phyloP scores from a whole-genome alignment of 805 yeast genomes.

The Candida silvicultrix region DNA sequence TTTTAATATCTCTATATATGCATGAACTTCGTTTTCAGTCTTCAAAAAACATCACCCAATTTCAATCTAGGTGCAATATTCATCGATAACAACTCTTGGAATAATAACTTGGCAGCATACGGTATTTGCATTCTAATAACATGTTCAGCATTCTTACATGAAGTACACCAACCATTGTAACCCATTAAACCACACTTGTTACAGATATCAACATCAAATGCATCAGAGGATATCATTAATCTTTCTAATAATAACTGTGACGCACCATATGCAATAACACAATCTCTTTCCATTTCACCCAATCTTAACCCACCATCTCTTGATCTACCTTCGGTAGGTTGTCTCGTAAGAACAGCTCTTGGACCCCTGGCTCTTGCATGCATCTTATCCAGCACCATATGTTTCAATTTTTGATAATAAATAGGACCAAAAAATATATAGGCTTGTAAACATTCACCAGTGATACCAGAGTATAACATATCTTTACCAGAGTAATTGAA shows the following conservation, averaged over 20 bases:
- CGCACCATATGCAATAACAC: conserved; percentile 99
- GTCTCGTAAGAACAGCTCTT: conserved; percentile 94
- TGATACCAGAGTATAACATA: conserved; percentile 94
- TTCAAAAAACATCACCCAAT: conserved; percentile 74
- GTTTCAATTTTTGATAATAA: conserved; percentile 95
- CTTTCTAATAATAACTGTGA: conserved; percentile 90
- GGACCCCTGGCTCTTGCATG: conserved; percentile 99
- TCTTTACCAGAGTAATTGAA: conserved; percentile 95
- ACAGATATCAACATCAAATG: conserved; percentile 95
- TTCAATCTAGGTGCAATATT: conserved; percentile 95
- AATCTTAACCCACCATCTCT: conserved; percentile 98
- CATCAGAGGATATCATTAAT: conserved; percentile 94
- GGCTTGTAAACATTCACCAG: conserved; percentile 96
- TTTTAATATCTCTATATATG: background rate
- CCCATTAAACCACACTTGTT: conserved; percentile 96
- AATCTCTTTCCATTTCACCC: conserved; percentile 99
- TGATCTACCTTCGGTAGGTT: conserved; percentile 98
- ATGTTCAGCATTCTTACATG: conserved; percentile 83
- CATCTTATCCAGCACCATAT: conserved; percentile 98
- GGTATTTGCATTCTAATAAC: conserved; percentile 95
- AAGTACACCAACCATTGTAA: conserved; percentile 95
- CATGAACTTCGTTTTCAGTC: background rate
- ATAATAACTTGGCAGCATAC: conserved; percentile 94
- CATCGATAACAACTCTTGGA: conserved; percentile 98
- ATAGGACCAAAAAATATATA: conserved; percentile 98